These are phyloP conservation scores for Craterostigma plantagineum DNA, from an alignment of 257 asterid genomes.

Conservation along the genomic window DNA sequence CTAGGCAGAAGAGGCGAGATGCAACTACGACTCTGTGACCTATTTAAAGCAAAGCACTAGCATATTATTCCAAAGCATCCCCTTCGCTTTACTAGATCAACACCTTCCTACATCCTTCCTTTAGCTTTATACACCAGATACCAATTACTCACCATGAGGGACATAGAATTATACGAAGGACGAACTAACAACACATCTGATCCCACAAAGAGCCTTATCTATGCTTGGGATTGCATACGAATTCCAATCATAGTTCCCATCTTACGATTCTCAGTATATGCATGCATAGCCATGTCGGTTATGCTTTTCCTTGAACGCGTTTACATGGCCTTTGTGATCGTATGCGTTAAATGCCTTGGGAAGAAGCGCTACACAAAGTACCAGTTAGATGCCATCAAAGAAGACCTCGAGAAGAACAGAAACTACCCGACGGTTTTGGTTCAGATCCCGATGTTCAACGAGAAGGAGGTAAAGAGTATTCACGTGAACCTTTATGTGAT, in stretches of 20 bases:
- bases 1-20: background rate
- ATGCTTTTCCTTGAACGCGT: conserved; percentile 71
- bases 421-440: conserved; percentile 55
- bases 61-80: conserved; percentile 5
- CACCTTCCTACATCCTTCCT: conserved; percentile 5
- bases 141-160: conserved; percentile 35
- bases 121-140: conserved; percentile 6
- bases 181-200: conserved; percentile 23
- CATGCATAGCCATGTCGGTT: conserved; percentile 65
- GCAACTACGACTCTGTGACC: too few species aligned
- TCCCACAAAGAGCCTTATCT: conserved; percentile 24
- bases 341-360: conserved; percentile 38
- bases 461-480: conserved; percentile 42
- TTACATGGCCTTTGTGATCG: conserved; percentile 74
- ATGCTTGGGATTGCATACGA: conserved; percentile 46
- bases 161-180: conserved; percentile 19
- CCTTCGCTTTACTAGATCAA: conserved; percentile 1
- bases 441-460: conserved; percentile 85
- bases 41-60: conserved; percentile 11
- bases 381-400: conserved; percentile 52
- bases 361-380: conserved; percentile 68
- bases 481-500: background rate
- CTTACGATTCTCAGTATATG: conserved; percentile 30
- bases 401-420: conserved; percentile 38
- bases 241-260: conserved; percentile 53